Base-by-base conservation (phyloP, 768 basidiomycete genomes). In the Tricholoma sp. region DNA sequence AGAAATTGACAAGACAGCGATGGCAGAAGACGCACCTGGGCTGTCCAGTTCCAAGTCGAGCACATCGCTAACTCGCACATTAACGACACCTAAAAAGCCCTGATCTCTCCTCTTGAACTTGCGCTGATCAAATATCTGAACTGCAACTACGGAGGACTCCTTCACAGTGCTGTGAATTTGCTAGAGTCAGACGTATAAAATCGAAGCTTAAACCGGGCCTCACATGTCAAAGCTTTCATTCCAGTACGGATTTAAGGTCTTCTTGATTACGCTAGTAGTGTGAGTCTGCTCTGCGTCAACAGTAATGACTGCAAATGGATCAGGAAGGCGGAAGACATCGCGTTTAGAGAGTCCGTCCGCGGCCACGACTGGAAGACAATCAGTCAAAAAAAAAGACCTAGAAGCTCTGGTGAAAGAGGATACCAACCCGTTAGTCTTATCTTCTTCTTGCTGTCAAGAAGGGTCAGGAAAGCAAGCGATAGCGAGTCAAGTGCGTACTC, bases 81-180 rank as follows among this genome's bases (percentile, higher is more conserved):
- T 99, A 63, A 98, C 95, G 12, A 98, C 96, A 34, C 97, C 97
- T 53, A 99, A 77, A 72, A 99, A 99, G 1, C 97, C 97, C 69
- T 98, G 97, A 70, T 99, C 97, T 65, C 89, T 86, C 73, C 91
- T 82, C 80, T 99, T 99, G 78, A 98, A 98, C 74, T 99, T 99
- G 71, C 94, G 87, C 73, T 98, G 96, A 74, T 99, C 97, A 63
- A 98, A 98, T 65, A 98, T 97, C 74, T 99, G 97, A 1, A 98
- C 95, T 4, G 94, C 93, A 57, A 99, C 84, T 49, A 98, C 91
- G 15, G 95, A 98, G n/a, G 91, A 93, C 63, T 99, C 97, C 71
- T 94, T 96, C 68, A 97, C 96, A 52, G 83, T 91, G 63, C 95
- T 98, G 63, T 44, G 32, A 52, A 59, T 56, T 12, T 31, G 44